phyloP scores from a whole-genome alignment of 495 filamentous ascomycete genomes.

The Cercophora newfieldiana region DNA sequence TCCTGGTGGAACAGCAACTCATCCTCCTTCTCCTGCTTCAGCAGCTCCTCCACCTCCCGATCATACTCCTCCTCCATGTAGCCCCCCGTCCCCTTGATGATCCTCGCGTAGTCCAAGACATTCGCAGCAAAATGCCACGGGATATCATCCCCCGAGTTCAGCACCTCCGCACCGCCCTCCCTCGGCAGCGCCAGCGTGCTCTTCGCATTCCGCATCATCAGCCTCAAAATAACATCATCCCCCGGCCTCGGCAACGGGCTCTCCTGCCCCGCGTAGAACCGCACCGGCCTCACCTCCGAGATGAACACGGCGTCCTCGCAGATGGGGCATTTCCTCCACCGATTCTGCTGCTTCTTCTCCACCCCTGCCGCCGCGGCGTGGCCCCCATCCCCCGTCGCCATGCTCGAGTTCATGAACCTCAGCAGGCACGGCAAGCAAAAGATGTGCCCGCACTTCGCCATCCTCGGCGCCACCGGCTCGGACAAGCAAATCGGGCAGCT shows the following conservation, averaged over 20 bases:
- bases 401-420: slow-evolving; percentile 93
- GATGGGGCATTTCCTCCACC: slow-evolving; percentile 95
- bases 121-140: slow-evolving; percentile 95
- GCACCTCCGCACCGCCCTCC: slow-evolving; percentile 70
- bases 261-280: slow-evolving; percentile 91
- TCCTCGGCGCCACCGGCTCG: slow-evolving; percentile 86
- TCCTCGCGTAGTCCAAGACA: slow-evolving; percentile 88
- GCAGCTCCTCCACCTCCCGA: slow-evolving; percentile 70
- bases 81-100: slow-evolving; percentile 90
- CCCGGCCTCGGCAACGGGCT: slow-evolving; percentile 75
- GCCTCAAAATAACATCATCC: slow-evolving; percentile 80
- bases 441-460: slow-evolving; percentile 97
- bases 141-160: slow-evolving; percentile 68
- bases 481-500: slow-evolving; percentile 94
- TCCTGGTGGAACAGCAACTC: slow-evolving; percentile 93
- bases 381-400: slow-evolving; percentile 63
- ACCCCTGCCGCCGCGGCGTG: too few relatives aligned
- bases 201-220: slow-evolving; percentile 74
- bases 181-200: slow-evolving; percentile 85
- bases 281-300: slow-evolving; percentile 83
- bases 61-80: slow-evolving; percentile 84
- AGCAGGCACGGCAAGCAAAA: slow-evolving; percentile 94
- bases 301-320: slow-evolving; percentile 89
- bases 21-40: slow-evolving; percentile 78
- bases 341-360: slow-evolving; percentile 59